Conservation (phyloP, 1,284 basidiomycete genomes). For the Ceratobasidium theobromae region DNA sequence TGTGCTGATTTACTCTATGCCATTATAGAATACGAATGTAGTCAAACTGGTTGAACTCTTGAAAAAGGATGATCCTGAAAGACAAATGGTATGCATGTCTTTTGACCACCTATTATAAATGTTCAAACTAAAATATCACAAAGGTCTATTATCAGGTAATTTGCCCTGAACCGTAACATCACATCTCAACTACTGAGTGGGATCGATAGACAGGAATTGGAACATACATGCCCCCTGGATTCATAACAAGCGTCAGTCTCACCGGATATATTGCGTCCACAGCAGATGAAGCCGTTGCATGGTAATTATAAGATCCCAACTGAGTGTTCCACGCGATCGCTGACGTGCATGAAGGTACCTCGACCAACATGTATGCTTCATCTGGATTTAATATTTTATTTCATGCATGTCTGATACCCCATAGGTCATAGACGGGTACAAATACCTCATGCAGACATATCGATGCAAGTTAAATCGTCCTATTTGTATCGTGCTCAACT, state of each 20-base stretch:
- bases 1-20: background rate
- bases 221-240: conserved; percentile 19
- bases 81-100: conserved; percentile 31
- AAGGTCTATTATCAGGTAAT: background rate
- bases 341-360: background rate
- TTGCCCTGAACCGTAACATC: too few relatives aligned
- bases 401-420: background rate
- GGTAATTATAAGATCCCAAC: conserved; percentile 1
- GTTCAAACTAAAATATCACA: background rate
- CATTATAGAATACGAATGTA: background rate
- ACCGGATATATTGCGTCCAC: conserved; percentile 3
- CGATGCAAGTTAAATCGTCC: background rate
- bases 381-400: background rate
- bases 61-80: conserved; percentile 26
- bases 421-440: conserved; percentile 11
- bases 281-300: conserved; percentile 10
- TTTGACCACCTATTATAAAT: background rate
- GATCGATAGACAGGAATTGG: conserved; percentile 27
- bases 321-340: background rate
- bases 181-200: background rate
- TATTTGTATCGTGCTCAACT: background rate
- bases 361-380: background rate
- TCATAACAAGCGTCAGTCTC: background rate
- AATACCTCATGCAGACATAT: conserved; percentile 1
- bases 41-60: conserved; percentile 25